phyloP scores from a whole-genome alignment of 2,329 filamentous ascomycete genomes.

The Stromatinia cepivora region DNA sequence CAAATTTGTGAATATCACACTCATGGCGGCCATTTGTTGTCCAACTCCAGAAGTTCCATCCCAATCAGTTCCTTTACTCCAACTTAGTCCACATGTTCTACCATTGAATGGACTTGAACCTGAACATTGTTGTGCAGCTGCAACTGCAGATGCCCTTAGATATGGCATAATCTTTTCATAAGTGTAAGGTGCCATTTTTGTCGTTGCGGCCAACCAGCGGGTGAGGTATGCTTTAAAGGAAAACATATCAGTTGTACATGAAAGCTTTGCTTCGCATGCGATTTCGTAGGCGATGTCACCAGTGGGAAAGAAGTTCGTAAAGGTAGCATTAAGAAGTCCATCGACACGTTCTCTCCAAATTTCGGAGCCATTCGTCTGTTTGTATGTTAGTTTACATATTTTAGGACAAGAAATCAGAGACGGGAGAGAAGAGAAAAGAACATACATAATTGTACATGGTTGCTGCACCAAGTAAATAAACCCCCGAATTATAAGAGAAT shows the following conservation, averaged over 20 bases:
- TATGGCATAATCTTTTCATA: constrained; percentile 53
- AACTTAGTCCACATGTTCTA: constrained; percentile 61
- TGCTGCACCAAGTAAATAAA: constrained; percentile 57
- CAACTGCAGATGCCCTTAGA: constrained; percentile 53
- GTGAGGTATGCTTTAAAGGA: constrained; percentile 67
- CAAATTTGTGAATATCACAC: constrained; percentile 54
- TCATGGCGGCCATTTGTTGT: constrained; percentile 70
- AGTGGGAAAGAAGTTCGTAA: constrained; percentile 46
- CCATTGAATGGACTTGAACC: constrained; percentile 51
- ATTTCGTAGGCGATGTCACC: constrained; percentile 57
- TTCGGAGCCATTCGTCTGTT: constrained; percentile 41
- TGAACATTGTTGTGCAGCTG: constrained; percentile 57
- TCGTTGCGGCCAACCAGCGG: constrained; percentile 59
- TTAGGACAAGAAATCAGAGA: constrained; percentile 48
- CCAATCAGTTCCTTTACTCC: constrained; percentile 49
- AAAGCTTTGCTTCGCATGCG: constrained; percentile 55
- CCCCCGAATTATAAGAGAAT: constrained; percentile 70
- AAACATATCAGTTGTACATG: constrained; percentile 62
- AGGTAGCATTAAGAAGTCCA: constrained; percentile 41
- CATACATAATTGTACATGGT: constrained; percentile 52
- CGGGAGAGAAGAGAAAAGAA: constrained; percentile 48
- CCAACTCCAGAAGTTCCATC: constrained; percentile 64
- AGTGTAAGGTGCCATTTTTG: constrained; percentile 60
- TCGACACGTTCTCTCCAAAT: constrained; percentile 44
- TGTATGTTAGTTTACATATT: constrained; percentile 1